Evolutionary conservation across 768 basidiomycete genomes (phyloP).

Genomic region (Baorangia bicolor): DNA sequence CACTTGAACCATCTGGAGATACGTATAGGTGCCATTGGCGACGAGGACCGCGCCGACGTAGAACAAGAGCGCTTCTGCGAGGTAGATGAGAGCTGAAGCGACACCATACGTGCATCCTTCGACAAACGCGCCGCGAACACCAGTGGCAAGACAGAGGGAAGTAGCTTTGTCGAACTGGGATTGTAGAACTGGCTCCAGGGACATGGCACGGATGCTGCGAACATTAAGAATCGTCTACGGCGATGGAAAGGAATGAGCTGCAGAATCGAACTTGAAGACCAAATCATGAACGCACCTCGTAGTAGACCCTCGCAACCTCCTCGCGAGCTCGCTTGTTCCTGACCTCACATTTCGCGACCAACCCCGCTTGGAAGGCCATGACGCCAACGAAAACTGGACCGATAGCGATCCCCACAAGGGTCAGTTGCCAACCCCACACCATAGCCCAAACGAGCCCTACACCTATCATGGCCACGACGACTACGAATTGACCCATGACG

Average conservation of each 20-base stretch:
- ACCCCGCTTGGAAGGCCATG: constrained; percentile 72
- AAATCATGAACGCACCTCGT: constrained; percentile 57
- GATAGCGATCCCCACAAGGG: constrained; percentile 84
- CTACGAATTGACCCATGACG: constrained; percentile 67
- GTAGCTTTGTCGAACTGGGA: constrained; percentile 66
- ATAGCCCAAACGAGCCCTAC: constrained; percentile 91
- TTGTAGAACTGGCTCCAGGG: constrained; percentile 70
- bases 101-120: constrained; percentile 84
- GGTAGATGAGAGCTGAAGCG: constrained; percentile 79
- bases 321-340: constrained; percentile 86
- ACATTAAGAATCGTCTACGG: constrained; percentile 74
- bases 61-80: constrained; percentile 88
- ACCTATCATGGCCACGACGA: constrained; percentile 77
- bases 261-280: not conserved
- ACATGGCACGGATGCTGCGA: constrained; percentile 85
- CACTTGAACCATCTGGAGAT: too few species aligned
- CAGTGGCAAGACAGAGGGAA: constrained; percentile 59
- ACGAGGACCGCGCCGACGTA: constrained; percentile 90
- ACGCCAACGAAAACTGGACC: constrained; percentile 78
- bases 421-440: constrained; percentile 86
- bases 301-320: constrained; percentile 80
- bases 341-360: constrained; percentile 70
- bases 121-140: constrained; percentile 79
- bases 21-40: constrained; percentile 75
- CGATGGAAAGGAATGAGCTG: constrained; percentile 1